Conservation (phyloP, 2,329 filamentous ascomycete species). For the Trichophyton benhamiae region DNA sequence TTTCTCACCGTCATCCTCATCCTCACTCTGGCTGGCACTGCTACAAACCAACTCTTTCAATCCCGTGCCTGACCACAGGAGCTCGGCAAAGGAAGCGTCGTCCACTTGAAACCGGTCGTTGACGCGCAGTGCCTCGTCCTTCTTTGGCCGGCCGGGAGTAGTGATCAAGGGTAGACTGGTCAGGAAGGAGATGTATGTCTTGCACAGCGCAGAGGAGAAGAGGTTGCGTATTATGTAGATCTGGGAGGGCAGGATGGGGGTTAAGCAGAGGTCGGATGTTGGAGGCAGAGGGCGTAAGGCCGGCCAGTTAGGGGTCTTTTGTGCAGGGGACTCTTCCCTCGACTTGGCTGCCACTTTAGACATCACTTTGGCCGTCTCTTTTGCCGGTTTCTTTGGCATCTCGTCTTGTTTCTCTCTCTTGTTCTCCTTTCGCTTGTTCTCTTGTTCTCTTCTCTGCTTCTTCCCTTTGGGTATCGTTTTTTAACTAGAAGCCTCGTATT, state of each 20-base stretch:
- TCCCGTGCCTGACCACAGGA: conserved; percentile 65
- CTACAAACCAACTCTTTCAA: conserved; percentile 47
- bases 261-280: conserved; percentile 49
- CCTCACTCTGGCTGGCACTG: neutral
- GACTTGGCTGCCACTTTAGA: neutral
- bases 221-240: conserved; percentile 63
- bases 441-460: neutral
- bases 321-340: neutral
- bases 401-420: neutral
- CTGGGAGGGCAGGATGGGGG: conserved; percentile 48
- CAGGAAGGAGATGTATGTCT: conserved; percentile 63
- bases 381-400: no score
- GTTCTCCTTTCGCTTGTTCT: neutral
- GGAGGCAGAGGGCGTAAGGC: conserved; percentile 55
- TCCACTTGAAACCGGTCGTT: conserved; percentile 82
- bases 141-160: conserved; percentile 65
- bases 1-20: conserved; percentile 11
- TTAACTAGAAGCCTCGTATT: neutral
- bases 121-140: conserved; percentile 67
- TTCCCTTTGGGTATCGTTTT: neutral
- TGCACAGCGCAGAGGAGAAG: conserved; percentile 63
- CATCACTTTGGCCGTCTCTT: no score
- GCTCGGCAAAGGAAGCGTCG: conserved; percentile 60
- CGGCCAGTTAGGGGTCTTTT: neutral
- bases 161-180: conserved; percentile 58